Conservation (phyloP, 2,329 filamentous ascomycete genomes). For the Plectosphaerella plurivora region DNA sequence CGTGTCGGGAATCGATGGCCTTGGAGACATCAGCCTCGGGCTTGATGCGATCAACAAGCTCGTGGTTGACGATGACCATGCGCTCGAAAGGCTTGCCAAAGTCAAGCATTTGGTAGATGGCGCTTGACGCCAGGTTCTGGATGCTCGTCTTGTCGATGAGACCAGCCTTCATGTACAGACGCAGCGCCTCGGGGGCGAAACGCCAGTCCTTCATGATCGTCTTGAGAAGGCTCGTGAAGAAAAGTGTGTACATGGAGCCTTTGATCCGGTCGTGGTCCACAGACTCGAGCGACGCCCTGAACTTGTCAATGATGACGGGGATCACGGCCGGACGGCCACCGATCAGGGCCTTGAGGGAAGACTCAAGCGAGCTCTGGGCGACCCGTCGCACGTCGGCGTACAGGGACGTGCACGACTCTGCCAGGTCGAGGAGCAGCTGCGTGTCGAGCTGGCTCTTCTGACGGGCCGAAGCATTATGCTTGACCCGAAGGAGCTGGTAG, state of each 20-base stretch:
- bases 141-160: conserved; percentile 92
- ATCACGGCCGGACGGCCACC: conserved; percentile 87
- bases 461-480: conserved; percentile 85
- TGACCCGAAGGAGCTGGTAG: conserved; percentile 89
- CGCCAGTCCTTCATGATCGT: conserved; percentile 91
- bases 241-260: conserved; percentile 83
- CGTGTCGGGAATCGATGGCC: conserved; percentile 61
- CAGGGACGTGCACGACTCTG: conserved; percentile 81
- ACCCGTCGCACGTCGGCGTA: conserved; percentile 96
- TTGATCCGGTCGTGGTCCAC: conserved; percentile 91
- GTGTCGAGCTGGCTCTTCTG: conserved; percentile 90
- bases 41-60: conserved; percentile 66
- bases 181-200: conserved; percentile 85
- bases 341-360: conserved; percentile 85
- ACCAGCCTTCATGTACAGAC: conserved; percentile 83
- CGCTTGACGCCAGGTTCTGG: conserved; percentile 78
- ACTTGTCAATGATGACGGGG: conserved; percentile 73
- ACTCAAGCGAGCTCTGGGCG: conserved; percentile 87
- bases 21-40: conserved; percentile 61
- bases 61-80: conserved; percentile 75
- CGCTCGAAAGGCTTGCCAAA: conserved; percentile 86
- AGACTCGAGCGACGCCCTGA: conserved; percentile 72
- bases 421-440: conserved; percentile 76
- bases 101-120: conserved; percentile 81
- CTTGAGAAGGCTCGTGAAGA: conserved; percentile 85